Conservation (phyloP, 768 basidiomycete genomes). For the Favolaschia claudopus region DNA sequence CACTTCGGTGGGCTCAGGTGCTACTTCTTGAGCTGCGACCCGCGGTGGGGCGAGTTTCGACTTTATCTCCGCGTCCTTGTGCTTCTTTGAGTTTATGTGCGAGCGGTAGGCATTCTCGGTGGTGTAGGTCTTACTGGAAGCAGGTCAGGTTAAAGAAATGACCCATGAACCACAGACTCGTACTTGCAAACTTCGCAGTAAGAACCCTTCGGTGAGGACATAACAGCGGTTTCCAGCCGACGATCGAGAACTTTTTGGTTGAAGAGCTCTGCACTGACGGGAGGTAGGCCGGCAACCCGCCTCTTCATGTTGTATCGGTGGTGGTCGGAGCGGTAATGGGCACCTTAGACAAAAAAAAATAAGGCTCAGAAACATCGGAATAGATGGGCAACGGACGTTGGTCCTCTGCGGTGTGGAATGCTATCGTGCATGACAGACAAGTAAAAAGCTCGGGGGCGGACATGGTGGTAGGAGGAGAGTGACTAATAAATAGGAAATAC, state of each 20-base stretch:
- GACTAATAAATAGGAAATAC: conserved; percentile 4
- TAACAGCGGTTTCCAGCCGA: conserved; percentile 75
- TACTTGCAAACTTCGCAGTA: conserved; percentile 87
- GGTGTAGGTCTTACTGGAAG: conserved; percentile 82
- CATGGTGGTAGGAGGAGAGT: conserved; percentile 34
- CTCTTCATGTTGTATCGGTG: conserved; percentile 99
- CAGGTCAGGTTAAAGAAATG: not conserved
- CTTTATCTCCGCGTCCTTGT: conserved; percentile 78
- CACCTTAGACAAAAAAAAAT: conserved; percentile 52
- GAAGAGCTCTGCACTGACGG: conserved; percentile 79
- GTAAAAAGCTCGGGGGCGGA: conserved; percentile 65
- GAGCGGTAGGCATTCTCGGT: conserved; percentile 90
- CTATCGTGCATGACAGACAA: conserved; percentile 91
- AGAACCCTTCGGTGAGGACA: conserved; percentile 63
- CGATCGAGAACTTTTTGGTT: conserved; percentile 89
- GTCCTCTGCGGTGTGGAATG: conserved; percentile 81
- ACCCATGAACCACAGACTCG: conserved; percentile 36
- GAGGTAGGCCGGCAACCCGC: conserved; percentile 88
- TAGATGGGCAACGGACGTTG: conserved; percentile 66
- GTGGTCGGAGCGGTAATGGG: conserved; percentile 92
- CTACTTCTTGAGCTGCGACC: conserved; percentile 20
- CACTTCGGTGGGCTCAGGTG: no score
- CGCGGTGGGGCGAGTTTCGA: conserved; percentile 31
- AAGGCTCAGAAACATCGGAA: not conserved
- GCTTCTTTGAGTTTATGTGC: conserved; percentile 89